Percentiles rank a stretch among this genome's conserved stretches.
These are phyloP conservation scores for Torulaspora globosa DNA, from an alignment of 1,139 yeast genomes.

Conservation along the genomic window DNA sequence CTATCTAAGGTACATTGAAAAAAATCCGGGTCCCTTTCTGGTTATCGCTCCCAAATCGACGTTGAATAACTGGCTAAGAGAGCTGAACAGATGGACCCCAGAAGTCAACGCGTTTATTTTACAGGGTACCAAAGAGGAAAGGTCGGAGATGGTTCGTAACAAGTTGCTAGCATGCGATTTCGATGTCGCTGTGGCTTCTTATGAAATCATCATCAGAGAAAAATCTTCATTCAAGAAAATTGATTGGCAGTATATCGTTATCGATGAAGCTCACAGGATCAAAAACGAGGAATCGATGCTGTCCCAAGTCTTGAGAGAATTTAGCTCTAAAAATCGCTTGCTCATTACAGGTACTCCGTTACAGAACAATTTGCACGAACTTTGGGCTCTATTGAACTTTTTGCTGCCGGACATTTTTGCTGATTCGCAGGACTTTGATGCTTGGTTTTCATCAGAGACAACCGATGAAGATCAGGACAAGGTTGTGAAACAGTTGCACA, in stretches of 20 bases:
- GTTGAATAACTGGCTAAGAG: constrained; percentile 92
- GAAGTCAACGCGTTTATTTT: constrained; percentile 83
- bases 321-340: constrained; percentile 77
- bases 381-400: constrained; percentile 92
- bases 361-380: constrained; percentile 89
- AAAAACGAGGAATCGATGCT: constrained; percentile 89
- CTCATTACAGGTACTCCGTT: constrained; percentile 94
- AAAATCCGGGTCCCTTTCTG: constrained; percentile 85
- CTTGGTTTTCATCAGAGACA: constrained; percentile 64
- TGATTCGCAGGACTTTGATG: constrained; percentile 83
- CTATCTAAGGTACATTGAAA: constrained; percentile 70
- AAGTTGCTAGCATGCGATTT: constrained; percentile 67
- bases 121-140: constrained; percentile 81
- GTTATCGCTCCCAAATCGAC: constrained; percentile 95
- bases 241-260: constrained; percentile 89
- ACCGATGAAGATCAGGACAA: constrained; percentile 59
- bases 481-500: constrained; percentile 80
- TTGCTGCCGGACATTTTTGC: constrained; percentile 92
- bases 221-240: constrained; percentile 74
- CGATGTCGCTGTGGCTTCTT: constrained; percentile 85
- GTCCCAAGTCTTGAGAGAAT: constrained; percentile 83
- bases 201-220: constrained; percentile 89
- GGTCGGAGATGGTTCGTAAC: constrained; percentile 57
- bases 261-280: constrained; percentile 96
- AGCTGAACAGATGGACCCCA: constrained; percentile 92